Evolutionary conservation across 352 stramenopile species (phyloP).

Genomic region (Pythium brachiatum): DNA sequence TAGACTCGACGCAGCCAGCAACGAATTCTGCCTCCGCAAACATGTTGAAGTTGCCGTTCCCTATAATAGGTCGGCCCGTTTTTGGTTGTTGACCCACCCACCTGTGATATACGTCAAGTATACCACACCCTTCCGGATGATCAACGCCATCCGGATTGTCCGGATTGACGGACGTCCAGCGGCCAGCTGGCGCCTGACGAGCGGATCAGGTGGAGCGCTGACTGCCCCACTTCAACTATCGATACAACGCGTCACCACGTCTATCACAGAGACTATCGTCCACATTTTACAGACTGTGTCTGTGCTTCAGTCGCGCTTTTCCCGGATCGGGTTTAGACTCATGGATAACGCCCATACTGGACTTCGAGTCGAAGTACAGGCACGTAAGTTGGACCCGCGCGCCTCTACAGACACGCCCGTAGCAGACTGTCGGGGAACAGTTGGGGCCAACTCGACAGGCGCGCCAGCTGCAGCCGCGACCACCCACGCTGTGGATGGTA

Average conservation of each 20-base stretch:
- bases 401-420: neutral
- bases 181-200: neutral
- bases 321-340: neutral
- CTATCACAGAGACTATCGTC: too few relatives aligned
- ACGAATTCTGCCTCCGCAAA: too few relatives aligned
- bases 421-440: too few relatives aligned
- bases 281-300: neutral
- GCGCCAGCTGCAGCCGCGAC: neutral
- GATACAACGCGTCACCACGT: neutral
- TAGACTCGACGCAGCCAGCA: too few relatives aligned
- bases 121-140: neutral
- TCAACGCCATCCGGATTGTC: too few relatives aligned
- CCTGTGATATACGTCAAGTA: too few relatives aligned
- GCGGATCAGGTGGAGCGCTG: neutral
- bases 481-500: neutral
- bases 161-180: too few relatives aligned
- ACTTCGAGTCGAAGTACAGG: too few relatives aligned
- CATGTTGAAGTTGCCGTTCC: too few relatives aligned
- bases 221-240: neutral
- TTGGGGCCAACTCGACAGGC: neutral
- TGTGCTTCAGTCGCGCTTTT: neutral
- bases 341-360: neutral
- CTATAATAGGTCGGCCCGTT: too few relatives aligned
- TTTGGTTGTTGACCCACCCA: too few relatives aligned
- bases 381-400: too few relatives aligned